Conservation (phyloP, 139 green algal genomes). For the Chlorella sp. region DNA sequence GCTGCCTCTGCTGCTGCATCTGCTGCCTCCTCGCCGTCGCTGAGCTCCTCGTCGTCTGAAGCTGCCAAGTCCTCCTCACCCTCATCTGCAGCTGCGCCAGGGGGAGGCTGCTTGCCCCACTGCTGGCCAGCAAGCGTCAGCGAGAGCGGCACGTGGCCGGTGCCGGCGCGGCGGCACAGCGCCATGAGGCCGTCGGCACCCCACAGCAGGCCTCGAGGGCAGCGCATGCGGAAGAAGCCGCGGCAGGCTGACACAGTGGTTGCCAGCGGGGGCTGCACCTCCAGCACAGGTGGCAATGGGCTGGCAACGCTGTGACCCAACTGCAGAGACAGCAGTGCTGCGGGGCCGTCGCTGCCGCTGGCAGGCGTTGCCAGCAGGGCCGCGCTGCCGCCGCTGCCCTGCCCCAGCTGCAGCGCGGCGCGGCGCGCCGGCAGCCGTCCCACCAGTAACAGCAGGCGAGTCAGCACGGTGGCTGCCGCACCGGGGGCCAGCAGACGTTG, state of each 20-base stretch:
- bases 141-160: background rate
- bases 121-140: background rate
- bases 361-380: background rate
- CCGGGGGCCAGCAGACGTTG: background rate
- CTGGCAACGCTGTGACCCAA: background rate
- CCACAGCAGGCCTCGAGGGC: background rate
- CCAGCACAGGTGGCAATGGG: background rate
- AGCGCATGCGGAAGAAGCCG: slow-evolving; percentile 17
- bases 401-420: background rate
- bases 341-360: background rate
- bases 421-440: background rate
- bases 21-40: background rate
- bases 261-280: background rate
- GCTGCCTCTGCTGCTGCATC: too few relatives aligned
- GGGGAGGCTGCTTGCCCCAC: background rate
- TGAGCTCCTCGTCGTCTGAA: background rate
- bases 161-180: slow-evolving; percentile 1
- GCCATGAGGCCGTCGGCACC: background rate
- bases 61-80: background rate
- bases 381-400: background rate
- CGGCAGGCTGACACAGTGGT: slow-evolving; percentile 1
- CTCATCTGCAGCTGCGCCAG: background rate
- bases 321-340: background rate
- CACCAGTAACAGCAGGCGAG: slow-evolving; percentile 5
- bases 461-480: background rate